Evolutionary conservation across 805 yeast species (phyloP).

Genomic region (Candida glaebosa): DNA sequence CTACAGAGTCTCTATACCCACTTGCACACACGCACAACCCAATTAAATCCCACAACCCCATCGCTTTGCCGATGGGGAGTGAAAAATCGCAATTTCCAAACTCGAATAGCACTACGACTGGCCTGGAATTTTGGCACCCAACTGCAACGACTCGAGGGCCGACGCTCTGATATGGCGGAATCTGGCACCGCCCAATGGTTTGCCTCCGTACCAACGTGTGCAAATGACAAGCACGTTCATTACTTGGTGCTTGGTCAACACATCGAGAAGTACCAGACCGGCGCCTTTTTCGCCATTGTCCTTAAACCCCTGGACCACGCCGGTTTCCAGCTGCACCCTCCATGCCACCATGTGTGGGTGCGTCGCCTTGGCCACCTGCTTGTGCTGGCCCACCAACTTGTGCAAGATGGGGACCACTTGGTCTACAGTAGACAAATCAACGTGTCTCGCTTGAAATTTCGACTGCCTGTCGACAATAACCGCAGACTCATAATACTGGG

Average conservation of each 20-base stretch:
- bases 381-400: conserved; percentile 42
- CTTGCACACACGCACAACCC: conserved; percentile 7
- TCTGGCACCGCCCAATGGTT: conserved; percentile 66
- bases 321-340: conserved; percentile 44
- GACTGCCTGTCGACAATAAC: conserved; percentile 51
- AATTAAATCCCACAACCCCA: background rate
- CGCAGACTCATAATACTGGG: conserved; percentile 29
- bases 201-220: conserved; percentile 81
- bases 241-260: conserved; percentile 47
- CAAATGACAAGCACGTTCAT: conserved; percentile 63
- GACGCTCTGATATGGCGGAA: conserved; percentile 53
- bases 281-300: conserved; percentile 80
- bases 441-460: conserved; percentile 62
- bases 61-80: too few relatives aligned
- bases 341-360: conserved; percentile 78
- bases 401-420: conserved; percentile 44
- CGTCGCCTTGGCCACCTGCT: conserved; percentile 52
- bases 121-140: conserved; percentile 4
- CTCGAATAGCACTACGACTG: too few relatives aligned
- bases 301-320: conserved; percentile 52
- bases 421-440: conserved; percentile 29
- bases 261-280: conserved; percentile 51
- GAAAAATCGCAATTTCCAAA: background rate
- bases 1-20: conserved; percentile 14
- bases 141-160: conserved; percentile 8